Evolutionary conservation across 1,139 yeast species (phyloP), one percentile per base, ranked within the genome.

Genomic region (Blastobotrys apis): DNA sequence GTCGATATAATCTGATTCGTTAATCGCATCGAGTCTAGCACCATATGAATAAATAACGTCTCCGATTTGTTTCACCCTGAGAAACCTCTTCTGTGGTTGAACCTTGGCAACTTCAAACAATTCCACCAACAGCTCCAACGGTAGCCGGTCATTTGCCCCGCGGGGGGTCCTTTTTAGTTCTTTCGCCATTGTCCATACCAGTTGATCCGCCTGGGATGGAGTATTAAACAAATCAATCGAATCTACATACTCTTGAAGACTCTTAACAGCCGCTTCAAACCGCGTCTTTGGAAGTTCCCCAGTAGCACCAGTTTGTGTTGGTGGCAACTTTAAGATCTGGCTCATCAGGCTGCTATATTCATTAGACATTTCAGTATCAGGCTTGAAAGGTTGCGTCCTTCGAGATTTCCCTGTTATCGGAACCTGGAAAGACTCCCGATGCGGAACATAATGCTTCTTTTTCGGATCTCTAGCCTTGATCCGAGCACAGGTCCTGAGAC

Each of bases 1-100:
- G 39, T 63, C 64, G 29, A 65, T 45, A 39, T 59, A 65, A 41
- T 62, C 66, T 5, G 62, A 62, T 44, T 65, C 69, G 41, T 65
- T 65, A 42, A 60, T 54, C 2, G 68, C 66, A 45, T 64, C 69
- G 38, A 65, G 51, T 32, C 69, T 51, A 12, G 60, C 63, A 23
- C 55, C 55, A 23, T 54, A 58, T 3, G 62, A 50, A 47, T 65
- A 65, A 3, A 65, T 52, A 9, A 55, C 44, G 44, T 60, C 62
- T 0, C 63, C 63, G 2, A 55, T 61, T 2, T 47, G 48, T 35
- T 51, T 58, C 15, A 64, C 41, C 37, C 55, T 46, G 19, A 33
- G 26, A 25, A 37, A 34, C 30, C 41, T 26, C 3, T 43, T 44
- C 12, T 42, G 34, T 6, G 46, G 48, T 19, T 56, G 57, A 2